Base-by-base conservation (phyloP, 192 early-diverging fungal genomes). In the Lobosporangium transversale region DNA sequence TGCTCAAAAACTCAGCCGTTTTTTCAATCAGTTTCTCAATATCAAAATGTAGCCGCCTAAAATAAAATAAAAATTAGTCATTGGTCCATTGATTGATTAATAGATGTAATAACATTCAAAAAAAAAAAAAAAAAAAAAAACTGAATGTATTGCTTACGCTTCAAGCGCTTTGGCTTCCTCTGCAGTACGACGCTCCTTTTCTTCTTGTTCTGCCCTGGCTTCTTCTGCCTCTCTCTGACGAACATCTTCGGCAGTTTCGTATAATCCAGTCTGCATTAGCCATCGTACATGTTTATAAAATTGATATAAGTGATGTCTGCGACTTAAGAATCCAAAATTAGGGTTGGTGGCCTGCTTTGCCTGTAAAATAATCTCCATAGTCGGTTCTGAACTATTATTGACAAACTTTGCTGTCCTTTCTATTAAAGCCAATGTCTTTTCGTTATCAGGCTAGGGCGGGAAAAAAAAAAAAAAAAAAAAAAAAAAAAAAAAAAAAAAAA, bases 271-370 rank as follows among this genome's bases (percentile, higher is more conserved):
- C 40, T 82, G 83, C 79, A 90, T 81, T 11, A 92, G 80, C 80
- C 82, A 84, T 6, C 81, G 57, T 3, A 93, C 66, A 64, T 92
- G 89, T 60, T 83, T 83, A 70, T 93, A 95, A 59, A 92, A 95
- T 27, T 85, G 74, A 62, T 92, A 85, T n/a, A 92, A 68, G 1
- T 48, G 58, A 57, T 88, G 71, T 3, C 76, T 70, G 11, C 81
- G 78, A 54, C 85, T 82, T 55, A 95, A 67, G 68, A 95, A 95
- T 4, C 78, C 84, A 79, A 93, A 93, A 15, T 86, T 84, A 20
- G 86, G 85, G 51, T 92, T 93, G 24, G 83, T 86, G 0, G 85
- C 89, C 62, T 93, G 90, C 67, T 89, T 89, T 53, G 87, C 91
- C 59, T 93, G 89, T 24, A 94, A 83, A 31, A 85, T 62, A 44